Evolutionary conservation across 257 asterid species (phyloP).

Genomic region (Capsicum chinense): DNA sequence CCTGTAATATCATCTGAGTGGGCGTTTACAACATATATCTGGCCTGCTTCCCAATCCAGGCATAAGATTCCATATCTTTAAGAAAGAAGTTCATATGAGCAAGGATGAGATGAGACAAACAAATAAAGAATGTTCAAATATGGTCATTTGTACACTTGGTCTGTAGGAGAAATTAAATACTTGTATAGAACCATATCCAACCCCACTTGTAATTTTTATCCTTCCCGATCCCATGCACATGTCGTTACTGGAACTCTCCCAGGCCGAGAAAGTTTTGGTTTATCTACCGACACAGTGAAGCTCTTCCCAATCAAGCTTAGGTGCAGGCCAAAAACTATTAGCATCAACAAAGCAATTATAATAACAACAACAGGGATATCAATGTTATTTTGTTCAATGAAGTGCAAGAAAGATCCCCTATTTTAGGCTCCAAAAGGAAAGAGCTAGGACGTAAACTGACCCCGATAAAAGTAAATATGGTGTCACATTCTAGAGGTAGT

Average conservation of each 20-base stretch:
- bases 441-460: neutral
- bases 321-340: neutral
- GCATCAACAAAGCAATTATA: slow-evolving; percentile 4
- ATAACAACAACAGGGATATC: neutral
- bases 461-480: neutral
- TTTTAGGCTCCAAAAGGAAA: neutral
- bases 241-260: slow-evolving; percentile 95
- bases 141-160: neutral
- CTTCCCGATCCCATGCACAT: slow-evolving; percentile 94
- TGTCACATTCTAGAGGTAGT: neutral
- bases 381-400: slow-evolving; percentile 2
- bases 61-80: slow-evolving; percentile 88
- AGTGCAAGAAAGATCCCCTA: slow-evolving; percentile 14
- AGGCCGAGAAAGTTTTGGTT: slow-evolving; percentile 85
- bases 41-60: slow-evolving; percentile 99
- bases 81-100: slow-evolving; percentile 14
- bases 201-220: slow-evolving; percentile 87
- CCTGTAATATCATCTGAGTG: slow-evolving; percentile 91
- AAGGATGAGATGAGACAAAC: slow-evolving; percentile 20
- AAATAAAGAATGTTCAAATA: neutral
- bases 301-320: slow-evolving; percentile 36
- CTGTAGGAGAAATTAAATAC: slow-evolving; percentile 44
- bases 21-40: slow-evolving; percentile 53
- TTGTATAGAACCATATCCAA: slow-evolving; percentile 96
- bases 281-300: slow-evolving; percentile 66